Base-by-base conservation (phyloP, 305 asterid genomes). In the Stenogyne calaminthoides region DNA sequence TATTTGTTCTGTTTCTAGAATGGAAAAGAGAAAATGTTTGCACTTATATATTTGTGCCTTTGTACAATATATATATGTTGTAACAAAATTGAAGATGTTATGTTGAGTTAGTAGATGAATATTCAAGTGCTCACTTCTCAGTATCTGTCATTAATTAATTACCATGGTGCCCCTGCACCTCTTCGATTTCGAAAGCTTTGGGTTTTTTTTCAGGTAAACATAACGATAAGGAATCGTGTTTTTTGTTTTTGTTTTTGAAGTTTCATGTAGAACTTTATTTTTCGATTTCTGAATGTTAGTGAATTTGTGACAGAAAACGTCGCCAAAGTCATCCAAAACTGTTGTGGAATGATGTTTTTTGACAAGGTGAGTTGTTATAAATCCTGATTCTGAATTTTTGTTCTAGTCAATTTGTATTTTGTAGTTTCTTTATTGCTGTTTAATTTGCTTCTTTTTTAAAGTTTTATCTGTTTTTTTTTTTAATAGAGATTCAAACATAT, bases 81-180 rank as follows among this genome's bases (percentile, higher is more conserved):
- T 6, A 32, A 20, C 54, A 42, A 5, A 67, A 44, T 18, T 46
- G 58, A 34, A 62, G 42, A 70, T 42, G 71, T 57, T 72, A 64
- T 70, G 61, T 60, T 75, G 54, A 65, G 65, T 56, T 29, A 58
- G 44, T 58, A 39, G 9, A 56, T 56, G 14, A 59, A 15, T 36
- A 6, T 77, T 54, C 16, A 46, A 67, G 89, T 85, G 92, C 92
- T 87, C 92, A 81, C 88, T 82, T 66, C 81, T 82, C 84, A 64
- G 32, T 64, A 66, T 87, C 89, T 87, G 92, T 87, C 92, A 77
- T 73, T 60, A 9, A 74, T 76, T 60, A 9, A 77, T 76, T 60
- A 9, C 61, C 76, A 75, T 79, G 81, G 72, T 66, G 79, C 64
- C 72, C 4, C 40, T 18, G n/a, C 58, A 9, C 57, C 64, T 19